A percentile compares a stretch with the other conserved stretches of the same genome.
phyloP scores from a whole-genome alignment of 805 yeast species.

The Cyberlindnera americana region DNA sequence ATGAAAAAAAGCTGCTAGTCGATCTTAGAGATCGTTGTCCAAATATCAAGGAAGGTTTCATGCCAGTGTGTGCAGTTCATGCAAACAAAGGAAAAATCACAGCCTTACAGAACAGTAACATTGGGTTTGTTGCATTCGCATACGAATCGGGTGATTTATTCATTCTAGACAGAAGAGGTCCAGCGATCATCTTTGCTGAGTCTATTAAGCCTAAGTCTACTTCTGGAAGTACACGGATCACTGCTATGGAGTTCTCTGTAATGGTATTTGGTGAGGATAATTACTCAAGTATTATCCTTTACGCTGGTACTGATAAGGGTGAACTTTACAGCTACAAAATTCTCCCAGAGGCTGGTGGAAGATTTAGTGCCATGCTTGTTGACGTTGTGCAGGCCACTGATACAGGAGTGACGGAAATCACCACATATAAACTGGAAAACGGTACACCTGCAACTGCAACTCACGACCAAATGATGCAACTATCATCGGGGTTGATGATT shows the following conservation, averaged over 20 bases:
- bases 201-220: conserved; percentile 28
- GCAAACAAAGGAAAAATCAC: conserved; percentile 50
- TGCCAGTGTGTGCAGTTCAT: conserved; percentile 50
- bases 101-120: conserved; percentile 60
- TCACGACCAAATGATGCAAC: conserved; percentile 49
- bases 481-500: conserved; percentile 58
- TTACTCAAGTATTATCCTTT: conserved; percentile 66
- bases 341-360: conserved; percentile 58
- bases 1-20: conserved; percentile 31
- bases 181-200: conserved; percentile 56
- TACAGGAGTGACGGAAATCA: conserved; percentile 46
- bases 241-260: conserved; percentile 69
- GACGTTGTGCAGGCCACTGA: conserved; percentile 47
- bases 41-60: conserved; percentile 52
- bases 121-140: conserved; percentile 83
- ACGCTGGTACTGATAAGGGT: conserved; percentile 77
- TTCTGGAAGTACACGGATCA: conserved; percentile 35
- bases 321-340: conserved; percentile 63
- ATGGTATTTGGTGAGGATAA: conserved; percentile 64
- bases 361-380: conserved; percentile 52
- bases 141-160: conserved; percentile 71
- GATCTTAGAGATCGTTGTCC: conserved; percentile 57
- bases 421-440: conserved; percentile 52
- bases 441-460: conserved; percentile 70
- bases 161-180: conserved; percentile 78